Percentiles rank a stretch among this genome's conserved stretches.
phyloP scores from a whole-genome alignment of 805 yeast species.

The Saccharomyces jurei region DNA sequence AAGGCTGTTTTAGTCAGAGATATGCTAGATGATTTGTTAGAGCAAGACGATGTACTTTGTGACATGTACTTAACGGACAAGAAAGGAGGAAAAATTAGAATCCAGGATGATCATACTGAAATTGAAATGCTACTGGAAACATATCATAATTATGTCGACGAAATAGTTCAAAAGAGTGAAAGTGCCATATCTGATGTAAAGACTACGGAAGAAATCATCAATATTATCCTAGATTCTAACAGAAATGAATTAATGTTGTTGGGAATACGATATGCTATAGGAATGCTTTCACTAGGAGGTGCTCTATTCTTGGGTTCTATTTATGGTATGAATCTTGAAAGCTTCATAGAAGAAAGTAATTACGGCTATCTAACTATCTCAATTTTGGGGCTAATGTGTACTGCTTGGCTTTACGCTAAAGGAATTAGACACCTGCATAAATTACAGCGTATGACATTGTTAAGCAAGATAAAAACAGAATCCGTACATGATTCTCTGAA shows the following conservation, averaged over 20 bases:
- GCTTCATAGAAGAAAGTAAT: constrained; percentile 76
- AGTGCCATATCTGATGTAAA: constrained; percentile 71
- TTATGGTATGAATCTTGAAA: constrained; percentile 94
- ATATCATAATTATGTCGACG: constrained; percentile 85
- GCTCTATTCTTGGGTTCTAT: constrained; percentile 76
- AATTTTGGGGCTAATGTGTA: constrained; percentile 34
- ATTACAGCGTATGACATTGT: constrained; percentile 69
- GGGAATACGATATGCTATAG: constrained; percentile 75
- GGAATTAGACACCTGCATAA: constrained; percentile 52
- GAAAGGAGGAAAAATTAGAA: constrained; percentile 37
- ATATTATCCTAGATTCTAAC: constrained; percentile 86
- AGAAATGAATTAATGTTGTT: constrained; percentile 87
- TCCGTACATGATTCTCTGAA: background rate
- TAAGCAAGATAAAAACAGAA: constrained; percentile 19
- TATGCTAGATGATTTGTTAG: constrained; percentile 74
- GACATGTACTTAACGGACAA: constrained; percentile 71
- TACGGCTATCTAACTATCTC: constrained; percentile 57
- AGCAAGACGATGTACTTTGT: constrained; percentile 80
- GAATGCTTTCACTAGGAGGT: constrained; percentile 72
- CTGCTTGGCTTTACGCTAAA: constrained; percentile 41
- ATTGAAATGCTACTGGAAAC: constrained; percentile 86
- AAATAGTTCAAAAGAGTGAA: constrained; percentile 84
- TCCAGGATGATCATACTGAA: constrained; percentile 67
- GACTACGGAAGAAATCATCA: constrained; percentile 91
- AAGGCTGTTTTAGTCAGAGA: constrained; percentile 78